phyloP scores from a whole-genome alignment of 1,139 yeast species.

The Meyerozyma elateridarum region DNA sequence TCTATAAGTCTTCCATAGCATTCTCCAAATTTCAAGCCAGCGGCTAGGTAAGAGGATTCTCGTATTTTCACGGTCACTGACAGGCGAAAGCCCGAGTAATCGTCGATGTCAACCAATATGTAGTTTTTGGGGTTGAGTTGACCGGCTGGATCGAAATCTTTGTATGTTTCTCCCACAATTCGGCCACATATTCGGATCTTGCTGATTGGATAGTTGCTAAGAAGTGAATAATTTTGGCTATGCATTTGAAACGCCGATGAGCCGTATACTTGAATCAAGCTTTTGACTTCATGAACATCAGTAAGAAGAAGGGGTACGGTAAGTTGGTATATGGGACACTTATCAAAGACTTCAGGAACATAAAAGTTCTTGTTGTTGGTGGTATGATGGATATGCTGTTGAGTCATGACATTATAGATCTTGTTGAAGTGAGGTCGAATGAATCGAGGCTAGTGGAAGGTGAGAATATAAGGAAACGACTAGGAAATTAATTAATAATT shows the following conservation, averaged over 20 bases:
- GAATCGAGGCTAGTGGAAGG: too few relatives aligned
- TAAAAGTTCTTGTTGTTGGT: neutral
- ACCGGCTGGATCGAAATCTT: slow-evolving; percentile 5
- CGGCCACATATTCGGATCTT: slow-evolving; percentile 9
- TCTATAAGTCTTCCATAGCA: slow-evolving; percentile 7
- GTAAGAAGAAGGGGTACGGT: slow-evolving; percentile 10
- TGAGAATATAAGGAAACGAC: too few relatives aligned
- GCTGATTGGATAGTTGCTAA: slow-evolving; percentile 12
- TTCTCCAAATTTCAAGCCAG: neutral
- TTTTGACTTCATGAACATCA: slow-evolving; percentile 9
- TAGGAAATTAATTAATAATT: too few relatives aligned
- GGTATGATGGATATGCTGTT: neutral
- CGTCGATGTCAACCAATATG: slow-evolving; percentile 9
- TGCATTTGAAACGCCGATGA: slow-evolving; percentile 9
- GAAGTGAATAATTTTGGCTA: slow-evolving; percentile 9
- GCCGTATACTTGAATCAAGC: slow-evolving; percentile 11
- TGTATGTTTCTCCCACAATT: slow-evolving; percentile 7
- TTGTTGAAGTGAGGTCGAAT: too few relatives aligned
- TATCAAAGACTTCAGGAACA: neutral
- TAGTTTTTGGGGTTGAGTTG: slow-evolving; percentile 5
- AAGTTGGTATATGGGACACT: slow-evolving; percentile 11
- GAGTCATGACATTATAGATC: too few relatives aligned
- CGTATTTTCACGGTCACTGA: slow-evolving; percentile 7
- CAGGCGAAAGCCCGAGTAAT: slow-evolving; percentile 12
- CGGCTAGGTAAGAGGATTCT: neutral